Evolutionary conservation across 768 basidiomycete genomes (phyloP), one percentile per base, ranked within the genome.

Genomic region (Brasilioporus rufonigricans): DNA sequence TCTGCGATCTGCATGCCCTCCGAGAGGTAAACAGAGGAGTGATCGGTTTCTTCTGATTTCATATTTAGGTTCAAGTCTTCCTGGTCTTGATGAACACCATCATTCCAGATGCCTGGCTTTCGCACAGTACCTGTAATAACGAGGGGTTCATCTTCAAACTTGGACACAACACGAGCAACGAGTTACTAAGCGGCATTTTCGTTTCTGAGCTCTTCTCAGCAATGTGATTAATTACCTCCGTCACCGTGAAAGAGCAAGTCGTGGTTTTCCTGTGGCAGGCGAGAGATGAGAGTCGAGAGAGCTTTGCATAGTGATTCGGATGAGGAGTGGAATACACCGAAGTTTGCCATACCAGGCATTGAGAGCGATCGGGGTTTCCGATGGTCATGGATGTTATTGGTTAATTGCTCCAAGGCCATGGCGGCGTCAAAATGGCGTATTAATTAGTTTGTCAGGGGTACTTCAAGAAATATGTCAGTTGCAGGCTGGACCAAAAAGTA

Each of bases 151-250:
- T 87, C 64, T 80, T 84, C 65, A 94, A 70, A 66, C 85, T 92
- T 8, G 94, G 95, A 58, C 90, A 93, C 66, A 98, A 86, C 48
- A 96, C 87, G 32, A 95, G 74, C 45, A 95, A 74, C 61, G 97
- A 70, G 64, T 97, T 97, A 68, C 87, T 87, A 59, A 97, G 71
- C 3, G 93, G 91, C 94, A 98, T 98, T 73, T 91, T 92, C 33
- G 93, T 98, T 62, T 84, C 81, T 59, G 79, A 80, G 63, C 79
- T 78, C 58, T 82, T 78, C 52, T 74, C 76, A 0, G 90, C 84
- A 14, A 92, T 94, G 41, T 81, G 83, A 43, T 80, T 83, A 59
- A 96, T 88, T 35, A 97, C 77, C 60, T 91, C 86, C 45, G 84
- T 80, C 24, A 96, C 84, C 13, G 92, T 95, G 44, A 82, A n/a